Conservation (phyloP, 2,329 filamentous ascomycete genomes). For the Zymoseptoria pseudotritici region DNA sequence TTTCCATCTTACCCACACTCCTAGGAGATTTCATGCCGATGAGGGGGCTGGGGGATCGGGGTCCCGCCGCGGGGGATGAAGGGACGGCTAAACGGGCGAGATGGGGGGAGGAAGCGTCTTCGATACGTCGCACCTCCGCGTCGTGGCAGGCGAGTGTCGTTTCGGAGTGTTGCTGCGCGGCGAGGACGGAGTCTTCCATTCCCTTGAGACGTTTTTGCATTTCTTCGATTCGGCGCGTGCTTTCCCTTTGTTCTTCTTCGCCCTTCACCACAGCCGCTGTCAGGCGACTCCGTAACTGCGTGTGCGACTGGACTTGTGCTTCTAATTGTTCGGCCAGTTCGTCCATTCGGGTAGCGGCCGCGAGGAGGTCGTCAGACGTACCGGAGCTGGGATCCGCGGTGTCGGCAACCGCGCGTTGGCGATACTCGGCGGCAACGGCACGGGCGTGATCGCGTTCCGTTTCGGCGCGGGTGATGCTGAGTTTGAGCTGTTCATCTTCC, state of each 20-base stretch:
- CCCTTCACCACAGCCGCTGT: conserved; percentile 73
- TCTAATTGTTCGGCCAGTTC: conserved; percentile 72
- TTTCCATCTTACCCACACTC: conserved; percentile 52
- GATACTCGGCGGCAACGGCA: conserved; percentile 56
- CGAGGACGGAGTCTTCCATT: conserved; percentile 76
- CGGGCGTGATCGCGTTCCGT: conserved; percentile 66
- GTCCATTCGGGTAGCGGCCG: conserved; percentile 70
- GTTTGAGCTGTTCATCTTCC: conserved; percentile 46
- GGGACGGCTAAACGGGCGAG: conserved; percentile 58
- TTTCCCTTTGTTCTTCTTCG: conserved; percentile 73
- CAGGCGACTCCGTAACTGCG: conserved; percentile 66
- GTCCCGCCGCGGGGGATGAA: conserved; percentile 44
- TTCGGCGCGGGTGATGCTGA: conserved; percentile 60
- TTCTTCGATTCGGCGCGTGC: conserved; percentile 71
- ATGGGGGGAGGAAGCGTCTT: conserved; percentile 69
- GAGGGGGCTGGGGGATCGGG: conserved; percentile 45
- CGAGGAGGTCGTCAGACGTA: conserved; percentile 54
- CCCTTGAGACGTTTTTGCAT: conserved; percentile 73
- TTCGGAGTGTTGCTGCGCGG: conserved; percentile 79
- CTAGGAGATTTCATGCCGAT: conserved; percentile 44
- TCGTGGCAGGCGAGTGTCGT: conserved; percentile 77
- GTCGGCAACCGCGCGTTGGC: conserved; percentile 54
- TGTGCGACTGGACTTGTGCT: conserved; percentile 71
- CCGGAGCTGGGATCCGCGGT: conserved; percentile 3
- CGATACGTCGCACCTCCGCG: conserved; percentile 68